Evolutionary conservation across 176 grass and related monocot genomes (phyloP).

Genomic region (Miscanthus lutarioriparius): DNA sequence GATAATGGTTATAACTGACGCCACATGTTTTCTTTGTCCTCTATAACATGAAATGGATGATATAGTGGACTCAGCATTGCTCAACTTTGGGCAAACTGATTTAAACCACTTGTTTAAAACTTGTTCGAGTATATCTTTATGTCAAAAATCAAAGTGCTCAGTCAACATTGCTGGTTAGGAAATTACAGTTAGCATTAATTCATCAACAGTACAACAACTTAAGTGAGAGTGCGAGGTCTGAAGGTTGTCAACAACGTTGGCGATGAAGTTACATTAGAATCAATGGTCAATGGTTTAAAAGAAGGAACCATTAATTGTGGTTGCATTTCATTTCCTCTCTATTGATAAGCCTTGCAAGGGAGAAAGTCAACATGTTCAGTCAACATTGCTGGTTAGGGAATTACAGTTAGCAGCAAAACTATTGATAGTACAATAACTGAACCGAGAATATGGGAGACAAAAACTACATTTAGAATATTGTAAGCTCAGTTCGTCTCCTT

Average conservation of each 20-base stretch:
- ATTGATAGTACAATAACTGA: not conserved
- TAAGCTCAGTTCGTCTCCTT: not conserved
- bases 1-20: not conserved
- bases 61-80: not conserved
- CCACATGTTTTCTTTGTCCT: not conserved
- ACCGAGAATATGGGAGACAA: not conserved
- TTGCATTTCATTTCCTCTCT: not conserved
- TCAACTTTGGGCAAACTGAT: not conserved
- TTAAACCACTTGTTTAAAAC: constrained; percentile 19
- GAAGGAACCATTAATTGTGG: not conserved
- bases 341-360: not conserved
- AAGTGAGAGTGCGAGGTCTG: not conserved
- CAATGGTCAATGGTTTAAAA: not conserved
- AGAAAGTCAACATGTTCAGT: not conserved
- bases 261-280: not conserved
- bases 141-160: not conserved
- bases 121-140: not conserved
- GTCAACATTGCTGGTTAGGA: not conserved
- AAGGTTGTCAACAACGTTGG: not conserved
- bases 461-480: not conserved
- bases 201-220: not conserved
- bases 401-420: constrained; percentile 9
- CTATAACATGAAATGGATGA: not conserved
- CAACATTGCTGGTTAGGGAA: not conserved
- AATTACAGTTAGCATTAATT: constrained; percentile 6